Conservation (phyloP, 805 yeast species). For the Ogataea minuta region DNA sequence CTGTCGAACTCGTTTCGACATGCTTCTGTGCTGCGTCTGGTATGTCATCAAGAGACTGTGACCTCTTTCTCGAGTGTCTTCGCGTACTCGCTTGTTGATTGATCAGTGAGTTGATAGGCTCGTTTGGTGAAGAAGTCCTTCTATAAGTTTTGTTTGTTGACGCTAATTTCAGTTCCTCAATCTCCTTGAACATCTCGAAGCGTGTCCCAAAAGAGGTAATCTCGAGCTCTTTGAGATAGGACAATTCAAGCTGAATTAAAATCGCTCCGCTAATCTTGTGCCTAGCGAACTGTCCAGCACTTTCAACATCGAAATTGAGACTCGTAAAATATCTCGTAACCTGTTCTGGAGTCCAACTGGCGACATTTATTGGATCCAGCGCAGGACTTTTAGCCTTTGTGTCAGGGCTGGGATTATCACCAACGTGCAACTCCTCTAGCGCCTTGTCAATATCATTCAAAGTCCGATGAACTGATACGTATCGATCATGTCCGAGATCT, state of each 20-base stretch:
- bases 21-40: slow-evolving; percentile 2
- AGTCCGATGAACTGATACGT: slow-evolving; percentile 48
- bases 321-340: slow-evolving; percentile 74
- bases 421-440: slow-evolving; percentile 53
- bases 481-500: slow-evolving; percentile 20
- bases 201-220: slow-evolving; percentile 93
- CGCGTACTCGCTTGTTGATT: slow-evolving; percentile 10
- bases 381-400: slow-evolving; percentile 1
- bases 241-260: slow-evolving; percentile 77
- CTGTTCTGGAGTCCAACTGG: slow-evolving; percentile 80
- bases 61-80: slow-evolving; percentile 46
- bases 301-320: slow-evolving; percentile 68
- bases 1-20: too few species aligned
- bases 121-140: slow-evolving; percentile 1
- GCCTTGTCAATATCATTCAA: slow-evolving; percentile 75
- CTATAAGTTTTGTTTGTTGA: slow-evolving; percentile 17
- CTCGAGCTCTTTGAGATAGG: slow-evolving; percentile 87
- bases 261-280: slow-evolving; percentile 91
- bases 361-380: slow-evolving; percentile 49
- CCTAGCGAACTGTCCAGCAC: slow-evolving; percentile 76
- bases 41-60: slow-evolving; percentile 50
- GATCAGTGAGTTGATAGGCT: slow-evolving; percentile 1
- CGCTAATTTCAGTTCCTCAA: slow-evolving; percentile 57
- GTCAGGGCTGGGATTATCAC: neutral
- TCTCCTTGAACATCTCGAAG: slow-evolving; percentile 86